Base-by-base conservation (phyloP, 176 grass and related monocot genomes). In the Phoenix dactylifera region DNA sequence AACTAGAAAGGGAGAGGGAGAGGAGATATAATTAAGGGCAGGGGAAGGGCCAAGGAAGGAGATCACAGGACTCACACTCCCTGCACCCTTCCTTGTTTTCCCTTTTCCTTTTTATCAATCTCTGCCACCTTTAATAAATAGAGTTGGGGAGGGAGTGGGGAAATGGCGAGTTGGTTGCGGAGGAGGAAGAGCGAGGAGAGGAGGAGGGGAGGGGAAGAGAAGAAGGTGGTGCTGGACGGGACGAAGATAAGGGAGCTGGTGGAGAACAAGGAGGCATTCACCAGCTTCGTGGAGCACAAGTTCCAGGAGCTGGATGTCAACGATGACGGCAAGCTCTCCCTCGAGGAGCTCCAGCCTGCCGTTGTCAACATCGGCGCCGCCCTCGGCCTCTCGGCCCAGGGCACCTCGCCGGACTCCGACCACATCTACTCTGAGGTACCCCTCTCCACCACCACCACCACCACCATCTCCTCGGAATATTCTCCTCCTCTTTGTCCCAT, bases 201-300 rank as follows among this genome's bases (percentile, higher is more conserved):
- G 20, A 18, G 12, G 18, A 63, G 49, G 60, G 60, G 6, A 32
- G 18, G 49, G 55, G 35, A 7, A 22, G 73, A 58, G 35, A 64
- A 76, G 70, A 67, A 59, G 44, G 86, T 84, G 76, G 86, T 90
- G 60, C 18, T 63, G 74, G 83, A 90, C 73, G 90, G 90, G n/a
- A 64, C 69, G 32, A 77, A 89, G 30, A 95, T 90, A 72, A 66
- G 78, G 64, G 77, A 90, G 54, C 59, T 95, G 74, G 86, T 90
- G 74, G 83, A 86, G 82, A 81, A 90, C 90, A 60, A 65, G 71
- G 86, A 81, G 77, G 80, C 77, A 6, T 95, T 95, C 64, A 77
- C 62, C 24, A 74, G 64, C 77, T 86, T 95, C 44, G 83, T 80
- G 17, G 90, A 90, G 25, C 72, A 3, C 71, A 84, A 82, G 67